A percentile compares a stretch with the other conserved stretches of the same genome.
These are phyloP conservation scores for Chrysosporium keratinophilum DNA, from an alignment of 2,329 filamentous ascomycete species.

Conservation along the genomic window DNA sequence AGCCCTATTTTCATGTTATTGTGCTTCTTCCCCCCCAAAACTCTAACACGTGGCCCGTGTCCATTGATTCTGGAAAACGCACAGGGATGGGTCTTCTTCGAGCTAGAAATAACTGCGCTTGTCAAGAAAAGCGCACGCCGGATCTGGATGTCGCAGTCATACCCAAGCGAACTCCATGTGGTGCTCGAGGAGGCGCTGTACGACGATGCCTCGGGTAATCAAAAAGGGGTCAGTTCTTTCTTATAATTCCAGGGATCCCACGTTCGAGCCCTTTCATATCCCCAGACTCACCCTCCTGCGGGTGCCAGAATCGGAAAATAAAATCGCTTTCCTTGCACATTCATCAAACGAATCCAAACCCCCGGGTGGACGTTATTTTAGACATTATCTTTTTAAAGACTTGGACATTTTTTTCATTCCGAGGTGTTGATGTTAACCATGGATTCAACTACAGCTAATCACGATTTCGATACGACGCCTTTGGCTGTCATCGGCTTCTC, in stretches of 20 bases:
- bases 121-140: background rate
- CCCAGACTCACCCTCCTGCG: no score
- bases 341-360: no score
- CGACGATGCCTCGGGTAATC: background rate
- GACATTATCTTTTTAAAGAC: no score
- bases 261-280: no score
- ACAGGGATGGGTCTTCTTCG: background rate
- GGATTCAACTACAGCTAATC: background rate
- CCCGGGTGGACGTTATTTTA: no score
- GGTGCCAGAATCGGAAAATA: no score
- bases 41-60: constrained; percentile 6
- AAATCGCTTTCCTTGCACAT: no score
- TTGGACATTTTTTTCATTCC: no score
- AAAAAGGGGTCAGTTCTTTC: no score
- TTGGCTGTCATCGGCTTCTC: constrained; percentile 11
- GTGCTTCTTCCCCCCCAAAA: background rate
- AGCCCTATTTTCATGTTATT: background rate
- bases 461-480: background rate
- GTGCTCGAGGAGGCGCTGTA: background rate
- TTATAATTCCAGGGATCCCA: no score
- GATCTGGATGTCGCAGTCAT: background rate
- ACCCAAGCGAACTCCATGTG: background rate
- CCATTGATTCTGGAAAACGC: constrained; percentile 3
- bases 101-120: background rate
- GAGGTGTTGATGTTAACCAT: background rate